Evolutionary conservation across 2,329 filamentous ascomycete genomes (phyloP), one percentile per base, ranked within the genome.

Genomic region (Alternaria viburni): DNA sequence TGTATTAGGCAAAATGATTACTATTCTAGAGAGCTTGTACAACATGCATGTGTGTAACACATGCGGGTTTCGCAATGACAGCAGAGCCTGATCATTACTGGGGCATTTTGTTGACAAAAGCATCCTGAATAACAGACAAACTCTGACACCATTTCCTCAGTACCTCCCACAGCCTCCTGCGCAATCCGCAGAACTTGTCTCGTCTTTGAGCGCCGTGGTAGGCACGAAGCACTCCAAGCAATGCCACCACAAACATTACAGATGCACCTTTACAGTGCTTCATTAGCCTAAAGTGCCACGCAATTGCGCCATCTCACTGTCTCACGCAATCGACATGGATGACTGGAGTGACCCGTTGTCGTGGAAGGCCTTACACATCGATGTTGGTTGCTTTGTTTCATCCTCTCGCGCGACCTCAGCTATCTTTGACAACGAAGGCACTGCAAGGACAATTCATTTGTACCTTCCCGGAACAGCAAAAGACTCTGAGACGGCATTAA

Each of bases 241-340:
- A 36, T 50, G 21, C 50, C 49, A 59, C 17, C 6, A 52, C 59
- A 25, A 50, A 17, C 45, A 32, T 32, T 25, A n/a, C 28, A 26
- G 25, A 46, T 19, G 46, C 19, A 44, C 15, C 43, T 52, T 41
- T 43, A 43, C 23, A 32, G 23, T 19, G 13, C n/a, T 19, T 7
- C 26, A 59, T 59, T 59, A 62, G 60, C 43, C 60, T 62, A 62
- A 62, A 62, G 36, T 43, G 49, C 55, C 43, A 21, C 17, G n/a
- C 6, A 30, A 47, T 59, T 23, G 59, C 54, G 41, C 46, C 46
- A 55, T 50, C 25, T 57, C 23, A 52, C 36, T 23, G 49, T 55
- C 52, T 36, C 32, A 51, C 43, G 54, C 47, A 49, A 36, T 30
- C 49, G 23, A 47, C 51, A 51, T 59, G 47, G 30, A 54, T 32